Conservation (phyloP, 805 yeast species). For the Lipomyces starkeyi region DNA sequence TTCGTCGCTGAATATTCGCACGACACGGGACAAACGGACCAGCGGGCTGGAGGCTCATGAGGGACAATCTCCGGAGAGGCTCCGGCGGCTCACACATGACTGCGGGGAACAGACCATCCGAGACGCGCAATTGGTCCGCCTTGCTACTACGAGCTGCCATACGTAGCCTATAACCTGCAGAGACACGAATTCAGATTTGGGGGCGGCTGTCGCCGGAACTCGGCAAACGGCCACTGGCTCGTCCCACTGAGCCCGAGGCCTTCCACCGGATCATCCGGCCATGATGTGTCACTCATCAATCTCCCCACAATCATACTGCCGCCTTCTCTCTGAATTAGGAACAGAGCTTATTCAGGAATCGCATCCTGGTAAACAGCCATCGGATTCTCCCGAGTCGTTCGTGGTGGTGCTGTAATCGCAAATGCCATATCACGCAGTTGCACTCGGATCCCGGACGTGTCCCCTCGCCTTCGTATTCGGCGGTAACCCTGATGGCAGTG, state of each 20-base stretch:
- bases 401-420: background rate
- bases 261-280: background rate
- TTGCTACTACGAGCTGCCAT: background rate
- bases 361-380: background rate
- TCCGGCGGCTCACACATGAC: background rate
- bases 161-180: background rate
- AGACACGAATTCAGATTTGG: background rate
- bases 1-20: background rate
- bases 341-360: background rate
- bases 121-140: background rate
- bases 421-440: too few species aligned
- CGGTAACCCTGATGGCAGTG: too few species aligned
- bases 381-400: background rate
- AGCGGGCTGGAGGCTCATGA: background rate
- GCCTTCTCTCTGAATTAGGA: background rate
- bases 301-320: background rate
- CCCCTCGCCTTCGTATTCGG: too few species aligned
- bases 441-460: too few species aligned
- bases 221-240: background rate
- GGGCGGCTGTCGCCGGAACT: background rate
- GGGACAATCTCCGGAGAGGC: background rate
- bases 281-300: background rate
- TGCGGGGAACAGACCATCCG: background rate
- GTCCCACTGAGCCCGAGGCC: background rate
- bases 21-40: background rate